These are phyloP conservation scores for Trichosporon faecale DNA, from an alignment of 1,284 basidiomycete species.

Conservation along the genomic window DNA sequence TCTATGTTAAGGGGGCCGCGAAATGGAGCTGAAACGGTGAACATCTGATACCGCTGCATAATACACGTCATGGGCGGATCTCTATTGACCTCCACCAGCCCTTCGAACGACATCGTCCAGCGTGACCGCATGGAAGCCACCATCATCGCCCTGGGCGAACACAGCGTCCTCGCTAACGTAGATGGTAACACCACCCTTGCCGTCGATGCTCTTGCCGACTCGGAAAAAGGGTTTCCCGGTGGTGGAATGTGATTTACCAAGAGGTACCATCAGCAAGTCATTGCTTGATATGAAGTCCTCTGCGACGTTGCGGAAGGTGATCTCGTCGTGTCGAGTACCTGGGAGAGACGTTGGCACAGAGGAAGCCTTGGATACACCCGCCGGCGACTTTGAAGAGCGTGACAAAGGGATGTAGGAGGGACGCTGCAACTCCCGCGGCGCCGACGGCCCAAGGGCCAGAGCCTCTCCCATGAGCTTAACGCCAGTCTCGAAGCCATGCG, in stretches of 20 bases:
- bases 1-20: not conserved
- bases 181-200: slow-evolving; percentile 76
- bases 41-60: not conserved
- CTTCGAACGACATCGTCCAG: slow-evolving; percentile 42
- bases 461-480: slow-evolving; percentile 90
- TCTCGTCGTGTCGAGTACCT: slow-evolving; percentile 53
- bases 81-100: not conserved
- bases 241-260: slow-evolving; percentile 71
- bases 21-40: not conserved
- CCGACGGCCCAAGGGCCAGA: slow-evolving; percentile 73
- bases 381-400: not conserved
- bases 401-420: slow-evolving; percentile 56
- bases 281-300: slow-evolving; percentile 78
- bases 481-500: slow-evolving; percentile 76
- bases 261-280: slow-evolving; percentile 84
- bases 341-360: not conserved
- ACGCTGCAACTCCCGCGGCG: slow-evolving; percentile 62
- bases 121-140: slow-evolving; percentile 42
- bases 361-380: not conserved
- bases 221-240: slow-evolving; percentile 84
- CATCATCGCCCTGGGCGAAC: slow-evolving; percentile 46
- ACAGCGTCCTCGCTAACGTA: slow-evolving; percentile 54
- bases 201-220: slow-evolving; percentile 71
- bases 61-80: not conserved
- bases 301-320: slow-evolving; percentile 85